Evolutionary conservation across 2,329 filamentous ascomycete genomes (phyloP), one percentile per base, ranked within the genome.

Genomic region (Ceratocystis albifundus): DNA sequence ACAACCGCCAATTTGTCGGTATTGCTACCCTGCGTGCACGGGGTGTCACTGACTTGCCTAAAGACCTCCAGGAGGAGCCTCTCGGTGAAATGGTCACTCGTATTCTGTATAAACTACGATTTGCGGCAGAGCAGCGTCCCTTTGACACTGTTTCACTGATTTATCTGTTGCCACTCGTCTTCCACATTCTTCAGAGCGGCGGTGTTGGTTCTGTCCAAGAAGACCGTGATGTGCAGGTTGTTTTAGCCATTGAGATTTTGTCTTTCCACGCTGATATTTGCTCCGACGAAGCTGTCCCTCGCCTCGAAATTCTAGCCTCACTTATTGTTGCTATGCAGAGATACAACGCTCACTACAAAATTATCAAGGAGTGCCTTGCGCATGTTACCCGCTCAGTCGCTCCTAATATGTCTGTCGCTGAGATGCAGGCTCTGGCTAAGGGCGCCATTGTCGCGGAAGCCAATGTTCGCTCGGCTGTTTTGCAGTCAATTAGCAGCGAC

Each of bases 261-360:
- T 85, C 90, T 0, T 95, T 93, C 76, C 94, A 99, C 74, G 92
- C 92, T 0, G 85, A 88, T 72, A 83, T 87, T 32, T 96, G 87
- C 73, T 81, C 84, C 36, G 88, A 96, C 71, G 80, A 83, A 64
- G 83, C 86, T 41, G 82, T 96, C 30, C 91, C 93, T 36, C 86
- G 94, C 7, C 81, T 83, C 64, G 84, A 91, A 67, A 80, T 96
- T 46, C 75, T 97, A 3, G 79, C 83, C 1, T 80, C 83, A 2
- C 79, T 99, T 46, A 86, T 96, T 66, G 80, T 80, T 57, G 88
- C 91, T 0, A 95, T 99, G 89, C 89, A 95, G 73, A 83, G 78
- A 68, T 96, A 96, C 74, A 88, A 86, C 57, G 91, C 96, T 72
- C 94, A 99, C 75, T 96, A 96, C 79, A 96, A 96, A 76, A 80